Evolutionary conservation across 306 rosid species (phyloP).

Genomic region (Morella rubra): DNA sequence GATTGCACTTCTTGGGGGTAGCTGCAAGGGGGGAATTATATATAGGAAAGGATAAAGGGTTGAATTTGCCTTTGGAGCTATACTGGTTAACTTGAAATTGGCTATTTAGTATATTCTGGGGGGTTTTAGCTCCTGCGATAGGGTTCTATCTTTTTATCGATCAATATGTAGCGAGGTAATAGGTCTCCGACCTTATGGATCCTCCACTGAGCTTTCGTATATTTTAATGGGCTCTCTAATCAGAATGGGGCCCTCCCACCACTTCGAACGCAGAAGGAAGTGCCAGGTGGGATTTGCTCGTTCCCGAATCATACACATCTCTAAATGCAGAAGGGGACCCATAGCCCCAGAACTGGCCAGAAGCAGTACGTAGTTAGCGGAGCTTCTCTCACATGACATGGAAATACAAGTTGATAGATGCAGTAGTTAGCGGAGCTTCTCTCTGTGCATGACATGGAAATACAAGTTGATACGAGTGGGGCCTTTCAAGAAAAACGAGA

Average conservation of each 20-base stretch:
- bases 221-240: slow-evolving; percentile 44
- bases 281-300: slow-evolving; percentile 30
- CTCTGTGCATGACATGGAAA: no score
- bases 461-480: no score
- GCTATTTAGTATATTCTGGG: slow-evolving; percentile 34
- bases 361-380: slow-evolving; percentile 15
- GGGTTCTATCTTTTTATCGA: neutral
- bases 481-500: neutral
- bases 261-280: slow-evolving; percentile 32
- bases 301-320: slow-evolving; percentile 14
- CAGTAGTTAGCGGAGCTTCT: no score
- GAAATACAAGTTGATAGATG: slow-evolving; percentile 14
- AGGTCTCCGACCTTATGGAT: slow-evolving; percentile 42
- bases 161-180: slow-evolving; percentile 24
- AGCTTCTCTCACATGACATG: slow-evolving; percentile 24
- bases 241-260: slow-evolving; percentile 46
- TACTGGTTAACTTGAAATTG: neutral
- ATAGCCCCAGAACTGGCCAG: slow-evolving; percentile 5
- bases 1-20: slow-evolving; percentile 21
- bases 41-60: slow-evolving; percentile 14
- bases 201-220: slow-evolving; percentile 46
- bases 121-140: neutral
- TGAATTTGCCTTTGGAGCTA: slow-evolving; percentile 12
- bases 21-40: slow-evolving; percentile 30
- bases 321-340: slow-evolving; percentile 18